Base-by-base conservation (phyloP, 805 yeast species). In the Yamadazyma endophytica region DNA sequence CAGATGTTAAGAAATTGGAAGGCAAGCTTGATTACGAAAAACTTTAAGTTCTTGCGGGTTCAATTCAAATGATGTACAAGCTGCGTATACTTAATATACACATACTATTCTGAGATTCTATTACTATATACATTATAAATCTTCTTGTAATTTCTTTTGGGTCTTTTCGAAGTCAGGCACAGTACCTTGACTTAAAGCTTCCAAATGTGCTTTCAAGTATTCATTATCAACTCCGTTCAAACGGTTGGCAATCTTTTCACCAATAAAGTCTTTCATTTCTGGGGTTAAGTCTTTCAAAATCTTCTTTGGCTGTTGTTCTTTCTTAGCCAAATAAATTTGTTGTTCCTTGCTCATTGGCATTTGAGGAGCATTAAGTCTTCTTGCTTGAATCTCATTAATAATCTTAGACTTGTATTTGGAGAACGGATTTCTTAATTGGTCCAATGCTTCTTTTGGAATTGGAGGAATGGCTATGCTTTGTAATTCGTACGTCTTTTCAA, bases 1-100 rank as follows among this genome's bases (percentile, higher is more conserved):
- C 90, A 14, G 98, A 92, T 58, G 82, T 87, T 33, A 92, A 92
- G 82, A 92, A 92, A 64, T 74, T 92, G 59, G 98, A 92, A 68
- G 97, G 97, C 43, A 84, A 85, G 58, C 65, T 90, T 40, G 97
- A 90, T 50, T 92, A 92, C 59, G 95, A 92, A 68, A 92, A 92
- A 71, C 68, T 92, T 56, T 92, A 67, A 46, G n/a, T 20, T 9
- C 11, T 9, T 19, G n/a, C n/a, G n/a, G n/a, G 19, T 18, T 24
- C n/a, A 15, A 17, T 32, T 27, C 8, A 11, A 20, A 9, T 20
- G 11, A 20, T 9, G 21, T 20, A 20, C 11, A 9, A 20, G 21
- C 21, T 20, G 15, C 28, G 29, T 33, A 33, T 33, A 33, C 37
- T n/a, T n/a, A n/a, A n/a, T n/a, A n/a, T n/a, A n/a, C n/a, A n/a